Evolutionary conservation across 2,329 filamentous ascomycete genomes (phyloP), one percentile per base, ranked within the genome.

Genomic region (Dactylellina parvicollis): DNA sequence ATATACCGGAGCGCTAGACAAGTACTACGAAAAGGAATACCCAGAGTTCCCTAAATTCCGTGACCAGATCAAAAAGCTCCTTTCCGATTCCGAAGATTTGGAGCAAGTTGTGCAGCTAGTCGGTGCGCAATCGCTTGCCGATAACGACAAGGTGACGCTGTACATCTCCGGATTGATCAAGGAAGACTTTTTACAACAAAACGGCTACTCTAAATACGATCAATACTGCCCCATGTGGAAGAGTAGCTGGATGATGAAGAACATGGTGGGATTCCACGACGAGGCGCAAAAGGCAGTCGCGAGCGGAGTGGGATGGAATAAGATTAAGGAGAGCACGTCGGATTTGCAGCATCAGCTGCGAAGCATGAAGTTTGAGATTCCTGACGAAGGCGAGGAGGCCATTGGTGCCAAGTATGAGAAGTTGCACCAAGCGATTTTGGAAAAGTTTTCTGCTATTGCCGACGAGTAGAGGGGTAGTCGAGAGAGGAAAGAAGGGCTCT

Each of bases 181-280:
- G 87, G 95, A 99, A 80, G 95, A 99, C 81, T 99, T 99, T 84
- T 81, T 99, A 80, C 95, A 99, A 83, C 95, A 99, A 82, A 99
- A 99, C 84, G 95, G 95, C 75, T 99, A 99, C 87, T 95, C 91
- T 77, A 92, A 98, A 82, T 98, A 99, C 81, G 95, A 99, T 80
- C 93, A 98, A 84, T 99, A 96, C 88, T 99, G 95, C 80, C 95
- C 95, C 54, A 87, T 99, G 79, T 99, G 95, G 95, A 99, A 99
- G 89, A 99, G 95, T 0, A 91, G 96, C 82, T 99, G 95, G 90
- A 98, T 99, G 95, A 99, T 99, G 95, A 97, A 96, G 87, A 90
- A 92, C 76, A 98, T 99, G 89, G 91, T 99, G 85, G 91, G 90
- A 69, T 99, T 94, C 87, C 92, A 97, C 81, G 96, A 99, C 79